phyloP scores from a whole-genome alignment of 441 rosid genomes.

The Erodium chrysanthum region DNA sequence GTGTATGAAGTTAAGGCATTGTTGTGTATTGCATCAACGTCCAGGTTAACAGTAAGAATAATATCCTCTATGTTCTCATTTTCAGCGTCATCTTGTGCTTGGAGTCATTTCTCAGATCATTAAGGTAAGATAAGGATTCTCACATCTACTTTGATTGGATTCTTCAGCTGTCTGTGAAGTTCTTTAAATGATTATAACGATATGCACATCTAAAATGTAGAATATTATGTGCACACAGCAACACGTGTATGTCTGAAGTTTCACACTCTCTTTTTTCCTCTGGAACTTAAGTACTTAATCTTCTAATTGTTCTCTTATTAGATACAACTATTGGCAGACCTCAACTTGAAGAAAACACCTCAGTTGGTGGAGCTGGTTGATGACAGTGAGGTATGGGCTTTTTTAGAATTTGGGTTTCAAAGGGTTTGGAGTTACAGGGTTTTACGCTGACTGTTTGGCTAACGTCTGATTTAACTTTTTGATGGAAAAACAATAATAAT shows the following conservation, averaged over 20 bases:
- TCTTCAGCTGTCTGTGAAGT: not conserved
- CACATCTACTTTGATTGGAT: constrained; percentile 6
- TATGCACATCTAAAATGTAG: not conserved
- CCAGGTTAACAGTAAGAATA: constrained; percentile 9
- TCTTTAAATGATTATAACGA: not conserved
- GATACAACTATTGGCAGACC: constrained; percentile 96
- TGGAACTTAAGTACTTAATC: constrained; percentile 17
- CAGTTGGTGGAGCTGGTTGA: constrained; percentile 83
- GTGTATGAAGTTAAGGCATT: constrained; percentile 9
- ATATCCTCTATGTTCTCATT: constrained; percentile 20
- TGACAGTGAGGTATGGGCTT: constrained; percentile 48
- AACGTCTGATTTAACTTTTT: not conserved
- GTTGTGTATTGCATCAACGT: constrained; percentile 6
- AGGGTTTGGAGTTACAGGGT: not conserved
- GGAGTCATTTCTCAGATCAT: constrained; percentile 95
- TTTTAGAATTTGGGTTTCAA: constrained; percentile 12
- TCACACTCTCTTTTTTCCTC: constrained; percentile 17
- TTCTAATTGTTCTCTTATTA: constrained; percentile 17
- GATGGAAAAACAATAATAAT: constrained; percentile 1
- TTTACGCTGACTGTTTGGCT: not conserved
- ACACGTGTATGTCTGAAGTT: constrained; percentile 2
- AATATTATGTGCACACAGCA: not conserved
- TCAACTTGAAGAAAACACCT: constrained; percentile 93
- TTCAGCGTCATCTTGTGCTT: constrained; percentile 90
- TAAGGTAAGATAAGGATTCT: constrained; percentile 57